Evolutionary conservation across 2,329 filamentous ascomycete genomes (phyloP), one percentile per base, ranked within the genome.

Genomic region (Xylaria sp.): DNA sequence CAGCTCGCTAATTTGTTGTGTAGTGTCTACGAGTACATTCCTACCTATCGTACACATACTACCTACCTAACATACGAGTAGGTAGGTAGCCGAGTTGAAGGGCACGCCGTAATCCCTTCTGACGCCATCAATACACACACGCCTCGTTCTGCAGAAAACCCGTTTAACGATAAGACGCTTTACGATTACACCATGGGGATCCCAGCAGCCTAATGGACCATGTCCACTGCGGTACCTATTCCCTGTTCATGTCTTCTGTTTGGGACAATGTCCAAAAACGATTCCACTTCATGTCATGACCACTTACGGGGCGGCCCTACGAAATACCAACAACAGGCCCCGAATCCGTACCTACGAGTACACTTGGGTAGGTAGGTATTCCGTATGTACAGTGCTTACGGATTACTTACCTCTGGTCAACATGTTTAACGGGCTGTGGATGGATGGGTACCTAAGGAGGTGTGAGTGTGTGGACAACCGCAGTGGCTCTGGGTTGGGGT

Each of bases 401-500:
- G 23, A 42, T 7, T 42, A 42, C 37, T 13, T 42, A 42, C 37
- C 37, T 42, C 37, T 9, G 8, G 9, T 42, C 13, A 13, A 42
- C 37, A 46, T 6, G 9, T 11, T 13, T 46, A 6, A 13, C 48
- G 49, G 42, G 48, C 46, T 50, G n/a, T 35, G 9, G 42, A 51
- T 30, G 42, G 52, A 16, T 16, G 16, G 16, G 16, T 16, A 16
- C 16, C 16, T 16, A 16, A 16, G 30, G 50, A 30, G 23, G 23
- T 30, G 5, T 18, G 58, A 52, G 42, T 49, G 49, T 44, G 60
- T 42, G 42, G 52, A 58, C 39, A 55, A 60, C 49, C 42, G 13
- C 48, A 55, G 49, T 54, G 49, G 55, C 54, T 55, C 60, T 60
- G 58, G 60, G 60, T 62, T 62, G 60, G 60, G 60, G 60, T 62